phyloP scores from a whole-genome alignment of 225 moss, liverwort and hornwort species.

The Straminergon stramineum region DNA sequence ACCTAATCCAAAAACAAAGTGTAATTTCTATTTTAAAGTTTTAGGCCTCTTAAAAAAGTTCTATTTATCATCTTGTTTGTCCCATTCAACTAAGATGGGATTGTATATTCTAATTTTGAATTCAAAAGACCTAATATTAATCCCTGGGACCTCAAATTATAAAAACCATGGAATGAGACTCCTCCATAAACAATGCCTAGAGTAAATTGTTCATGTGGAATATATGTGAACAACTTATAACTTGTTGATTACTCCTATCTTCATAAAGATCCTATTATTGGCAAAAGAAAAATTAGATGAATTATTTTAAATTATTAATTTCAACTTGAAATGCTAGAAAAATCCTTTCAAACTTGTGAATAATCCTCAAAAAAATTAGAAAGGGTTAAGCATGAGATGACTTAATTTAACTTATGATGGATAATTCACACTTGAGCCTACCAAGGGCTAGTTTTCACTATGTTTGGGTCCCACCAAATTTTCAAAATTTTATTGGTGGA shows the following conservation, averaged over 20 bases:
- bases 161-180: not conserved
- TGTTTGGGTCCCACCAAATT: not conserved
- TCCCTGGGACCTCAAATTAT: not conserved
- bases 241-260: not conserved
- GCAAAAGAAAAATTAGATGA: not conserved
- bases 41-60: not conserved
- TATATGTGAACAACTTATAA: not conserved
- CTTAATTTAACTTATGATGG: not conserved
- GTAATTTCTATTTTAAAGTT: not conserved
- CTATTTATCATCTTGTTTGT: not conserved
- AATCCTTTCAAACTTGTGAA: not conserved
- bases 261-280: not conserved
- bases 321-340: not conserved
- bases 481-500: not conserved
- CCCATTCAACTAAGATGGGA: accelerated
- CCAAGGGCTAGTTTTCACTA: not conserved
- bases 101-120: not conserved
- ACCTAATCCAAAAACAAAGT: not conserved
- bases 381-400: not conserved
- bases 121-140: not conserved
- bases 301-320: too few relatives aligned
- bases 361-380: too few relatives aligned
- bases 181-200: too few relatives aligned
- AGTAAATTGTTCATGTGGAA: accelerated
- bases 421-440: not conserved